phyloP scores from a whole-genome alignment of 192 early-diverging fungal genomes.

The Backusella tuberculispora region DNA sequence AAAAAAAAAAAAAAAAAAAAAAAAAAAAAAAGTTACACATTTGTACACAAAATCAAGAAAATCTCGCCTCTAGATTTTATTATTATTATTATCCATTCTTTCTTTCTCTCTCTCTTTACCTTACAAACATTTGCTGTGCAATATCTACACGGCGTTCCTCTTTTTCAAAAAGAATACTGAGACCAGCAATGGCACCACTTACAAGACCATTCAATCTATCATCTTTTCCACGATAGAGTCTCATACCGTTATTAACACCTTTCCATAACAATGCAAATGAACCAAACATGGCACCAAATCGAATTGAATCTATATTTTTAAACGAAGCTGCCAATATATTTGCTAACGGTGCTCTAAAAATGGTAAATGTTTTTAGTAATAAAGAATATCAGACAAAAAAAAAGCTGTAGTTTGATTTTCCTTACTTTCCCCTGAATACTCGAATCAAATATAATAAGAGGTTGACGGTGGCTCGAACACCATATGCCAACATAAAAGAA shows the following conservation, averaged over 20 bases:
- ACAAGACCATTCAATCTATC: conserved; percentile 59
- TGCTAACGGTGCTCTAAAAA: conserved; percentile 45
- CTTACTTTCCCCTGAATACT: conserved; percentile 47
- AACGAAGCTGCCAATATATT: conserved; percentile 53
- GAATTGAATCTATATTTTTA: conserved; percentile 58
- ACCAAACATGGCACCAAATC: conserved; percentile 81
- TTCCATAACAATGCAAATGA: conserved; percentile 78
- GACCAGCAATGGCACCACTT: conserved; percentile 58
- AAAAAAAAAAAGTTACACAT: not conserved
- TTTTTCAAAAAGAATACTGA: conserved; percentile 58
- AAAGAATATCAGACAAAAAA: not conserved
- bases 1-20: conserved; percentile 2
- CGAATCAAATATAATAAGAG: conserved; percentile 54
- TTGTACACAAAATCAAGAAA: too few species aligned
- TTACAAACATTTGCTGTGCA: conserved; percentile 62
- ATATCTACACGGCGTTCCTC: conserved; percentile 55
- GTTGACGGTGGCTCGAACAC: conserved; percentile 57
- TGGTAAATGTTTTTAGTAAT: conserved; percentile 14
- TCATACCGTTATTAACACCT: conserved; percentile 66
- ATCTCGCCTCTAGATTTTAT: not conserved
- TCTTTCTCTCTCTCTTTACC: conserved; percentile 43
- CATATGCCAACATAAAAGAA: conserved; percentile 57
- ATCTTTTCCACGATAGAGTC: conserved; percentile 52
- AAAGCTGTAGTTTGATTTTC: not conserved
- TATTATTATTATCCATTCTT: too few species aligned